Evolutionary conservation across 306 rosid genomes (phyloP).

Genomic region (Alnus rubra): DNA sequence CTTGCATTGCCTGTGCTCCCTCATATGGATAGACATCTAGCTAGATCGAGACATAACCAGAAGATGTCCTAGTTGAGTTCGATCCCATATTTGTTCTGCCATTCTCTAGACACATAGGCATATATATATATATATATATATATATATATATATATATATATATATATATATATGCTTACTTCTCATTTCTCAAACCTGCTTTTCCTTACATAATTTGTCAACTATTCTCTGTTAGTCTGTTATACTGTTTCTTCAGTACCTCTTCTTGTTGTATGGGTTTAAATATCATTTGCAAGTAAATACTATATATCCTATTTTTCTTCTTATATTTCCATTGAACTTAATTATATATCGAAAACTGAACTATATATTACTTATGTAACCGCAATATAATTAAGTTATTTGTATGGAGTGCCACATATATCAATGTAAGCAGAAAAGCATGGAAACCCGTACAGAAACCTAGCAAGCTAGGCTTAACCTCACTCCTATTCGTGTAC

Average conservation of each 20-base stretch:
- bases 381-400: too few relatives aligned
- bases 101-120: too few relatives aligned
- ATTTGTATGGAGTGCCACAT: too few relatives aligned
- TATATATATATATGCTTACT: constrained; percentile 6
- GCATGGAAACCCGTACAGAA: too few relatives aligned
- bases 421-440: too few relatives aligned
- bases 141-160: constrained; percentile 11
- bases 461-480: too few relatives aligned
- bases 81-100: too few relatives aligned
- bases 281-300: not conserved
- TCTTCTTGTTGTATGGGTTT: not conserved
- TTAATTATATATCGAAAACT: too few relatives aligned
- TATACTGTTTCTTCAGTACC: not conserved
- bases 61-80: too few relatives aligned
- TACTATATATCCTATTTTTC: not conserved
- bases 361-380: too few relatives aligned
- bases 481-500: too few relatives aligned
- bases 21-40: constrained; percentile 28
- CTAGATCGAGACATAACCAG: not conserved
- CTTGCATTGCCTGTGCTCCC: constrained; percentile 91
- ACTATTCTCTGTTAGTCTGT: not conserved
- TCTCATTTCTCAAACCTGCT: not conserved
- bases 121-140: constrained; percentile 8
- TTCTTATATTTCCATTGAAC: not conserved
- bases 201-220: not conserved